Base-by-base conservation (phyloP, 345 rosid genomes). In the Combretum micranthum region DNA sequence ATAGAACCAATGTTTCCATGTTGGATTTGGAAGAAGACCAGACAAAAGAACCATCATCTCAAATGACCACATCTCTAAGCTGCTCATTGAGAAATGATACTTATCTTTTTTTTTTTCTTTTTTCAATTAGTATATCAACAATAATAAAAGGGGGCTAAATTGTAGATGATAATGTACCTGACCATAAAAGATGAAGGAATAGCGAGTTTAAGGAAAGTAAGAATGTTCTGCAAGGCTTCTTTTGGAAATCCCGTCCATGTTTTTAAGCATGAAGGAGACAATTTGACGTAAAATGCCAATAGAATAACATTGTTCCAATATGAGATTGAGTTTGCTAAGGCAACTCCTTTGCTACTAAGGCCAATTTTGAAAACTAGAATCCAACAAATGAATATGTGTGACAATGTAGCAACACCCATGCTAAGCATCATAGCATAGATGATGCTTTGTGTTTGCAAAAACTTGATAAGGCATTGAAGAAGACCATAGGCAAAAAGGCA, bases 1-100 rank as follows among this genome's bases (percentile, higher is more conserved):
- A 84, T 43, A 90, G 86, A 42, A 84, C 91, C 17, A 91, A 82
- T 50, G 97, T 86, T 65, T 89, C 85, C 10, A 89, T 39, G 68
- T 55, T 13, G 95, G 95, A 53, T 89, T 70, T 0, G 95, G 95
- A 57, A 90, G 98, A 67, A 87, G 91, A 42, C 96, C 96, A 3
- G 98, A 85, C 15, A 84, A 56, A 15, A 91, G 88, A 66, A 91
- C 95, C 70, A 87, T 69, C 84, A 85, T 60, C 68, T 90, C 96
- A 59, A 90, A 90, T 18, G 96, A 84, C 96, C 97, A 88, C 77
- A 77, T 75, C 72, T 88, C 93, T 63, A 88, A 80, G 85, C 96
- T 88, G 80, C 47, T 23, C 53, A 69, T 46, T 45, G 12, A 50
- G 62, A 65, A 15, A 46, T 15, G 16, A 46, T 46, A 9, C 9